Conservation (phyloP, 2,329 filamentous ascomycete genomes). For the Acarospora socialis region DNA sequence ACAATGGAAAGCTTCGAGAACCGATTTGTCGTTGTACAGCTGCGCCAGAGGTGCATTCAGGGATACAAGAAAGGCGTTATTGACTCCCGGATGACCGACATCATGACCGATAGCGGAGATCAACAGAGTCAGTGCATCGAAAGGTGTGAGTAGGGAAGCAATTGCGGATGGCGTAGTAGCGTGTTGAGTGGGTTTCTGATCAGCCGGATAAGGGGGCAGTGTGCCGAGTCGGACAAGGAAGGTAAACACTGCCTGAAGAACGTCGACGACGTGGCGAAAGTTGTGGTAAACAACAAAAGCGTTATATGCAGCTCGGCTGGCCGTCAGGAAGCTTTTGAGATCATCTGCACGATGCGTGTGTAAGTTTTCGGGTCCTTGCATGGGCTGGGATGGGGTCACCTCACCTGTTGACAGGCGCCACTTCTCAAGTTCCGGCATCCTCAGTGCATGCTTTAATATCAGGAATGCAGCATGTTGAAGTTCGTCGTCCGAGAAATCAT, state of each 20-base stretch:
- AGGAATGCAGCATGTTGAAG: slow-evolving; percentile 68
- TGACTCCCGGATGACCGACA: slow-evolving; percentile 92
- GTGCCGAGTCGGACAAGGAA: slow-evolving; percentile 72
- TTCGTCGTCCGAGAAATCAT: slow-evolving; percentile 81
- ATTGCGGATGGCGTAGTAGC: slow-evolving; percentile 51
- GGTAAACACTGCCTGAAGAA: slow-evolving; percentile 82
- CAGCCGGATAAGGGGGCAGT: slow-evolving; percentile 47
- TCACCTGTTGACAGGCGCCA: slow-evolving; percentile 69
- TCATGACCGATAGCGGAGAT: slow-evolving; percentile 97
- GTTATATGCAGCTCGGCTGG: slow-evolving; percentile 89
- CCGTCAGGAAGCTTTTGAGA: slow-evolving; percentile 70
- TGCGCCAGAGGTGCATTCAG: slow-evolving; percentile 87
- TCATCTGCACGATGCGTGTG: slow-evolving; percentile 44
- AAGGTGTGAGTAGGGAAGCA: slow-evolving; percentile 62
- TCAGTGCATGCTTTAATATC: slow-evolving; percentile 81
- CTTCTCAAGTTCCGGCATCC: slow-evolving; percentile 62
- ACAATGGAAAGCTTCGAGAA: slow-evolving; percentile 93
- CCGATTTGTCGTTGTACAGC: slow-evolving; percentile 91
- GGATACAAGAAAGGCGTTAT: slow-evolving; percentile 88
- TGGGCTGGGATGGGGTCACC: slow-evolving; percentile 15
- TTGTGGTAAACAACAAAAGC: slow-evolving; percentile 95
- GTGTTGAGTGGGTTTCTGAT: too few species aligned
- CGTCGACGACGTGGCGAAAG: slow-evolving; percentile 92
- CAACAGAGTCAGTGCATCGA: slow-evolving; percentile 77
- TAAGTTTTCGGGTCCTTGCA: slow-evolving; percentile 6